phyloP scores from a whole-genome alignment of 331 rosid species.

The Saraca asoca region DNA sequence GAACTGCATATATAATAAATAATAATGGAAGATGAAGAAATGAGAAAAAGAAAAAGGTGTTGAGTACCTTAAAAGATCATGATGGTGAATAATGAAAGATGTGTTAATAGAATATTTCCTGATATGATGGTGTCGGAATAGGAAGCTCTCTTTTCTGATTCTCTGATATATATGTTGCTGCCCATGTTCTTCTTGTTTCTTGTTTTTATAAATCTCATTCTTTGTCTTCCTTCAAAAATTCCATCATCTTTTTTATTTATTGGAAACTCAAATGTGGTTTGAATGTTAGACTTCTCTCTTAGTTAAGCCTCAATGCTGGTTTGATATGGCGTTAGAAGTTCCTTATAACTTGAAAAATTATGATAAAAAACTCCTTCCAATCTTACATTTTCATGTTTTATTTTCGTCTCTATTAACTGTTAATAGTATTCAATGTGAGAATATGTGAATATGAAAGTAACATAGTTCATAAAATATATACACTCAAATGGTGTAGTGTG shows the following conservation, averaged over 20 bases:
- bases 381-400: too few relatives aligned
- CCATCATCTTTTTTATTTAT: not conserved
- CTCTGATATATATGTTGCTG: constrained; percentile 18
- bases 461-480: too few relatives aligned
- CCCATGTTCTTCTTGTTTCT: constrained; percentile 4
- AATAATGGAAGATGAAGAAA: constrained; percentile 12
- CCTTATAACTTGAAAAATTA: too few relatives aligned
- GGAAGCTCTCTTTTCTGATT: constrained; percentile 44
- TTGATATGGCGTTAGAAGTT: too few relatives aligned
- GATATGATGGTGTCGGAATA: constrained; percentile 63
- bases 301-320: too few relatives aligned
- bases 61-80: constrained; percentile 15
- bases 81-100: constrained; percentile 25
- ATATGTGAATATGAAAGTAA: too few relatives aligned
- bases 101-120: constrained; percentile 39
- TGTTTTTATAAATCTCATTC: not conserved
- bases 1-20: constrained; percentile 13
- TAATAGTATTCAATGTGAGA: too few relatives aligned
- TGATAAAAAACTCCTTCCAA: too few relatives aligned
- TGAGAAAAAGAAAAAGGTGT: constrained; percentile 28
- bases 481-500: too few relatives aligned
- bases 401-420: too few relatives aligned
- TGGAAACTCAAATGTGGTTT: not conserved
- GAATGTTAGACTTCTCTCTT: too few relatives aligned
- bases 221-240: not conserved